phyloP scores from a whole-genome alignment of 2,329 filamentous ascomycete species.

The Cylindrodendrum hubeiense region DNA sequence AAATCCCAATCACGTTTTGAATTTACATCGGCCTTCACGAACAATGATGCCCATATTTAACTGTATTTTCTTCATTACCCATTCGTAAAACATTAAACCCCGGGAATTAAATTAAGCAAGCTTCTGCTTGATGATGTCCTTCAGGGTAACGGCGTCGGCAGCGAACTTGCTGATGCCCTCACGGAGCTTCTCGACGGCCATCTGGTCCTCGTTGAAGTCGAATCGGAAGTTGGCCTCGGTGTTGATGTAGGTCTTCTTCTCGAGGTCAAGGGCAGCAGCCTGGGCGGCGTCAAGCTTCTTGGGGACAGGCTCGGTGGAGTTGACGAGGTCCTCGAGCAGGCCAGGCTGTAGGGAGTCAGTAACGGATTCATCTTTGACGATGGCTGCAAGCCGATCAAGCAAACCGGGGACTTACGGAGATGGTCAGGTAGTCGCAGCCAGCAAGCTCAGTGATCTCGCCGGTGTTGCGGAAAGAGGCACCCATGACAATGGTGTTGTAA shows the following conservation, averaged over 20 bases:
- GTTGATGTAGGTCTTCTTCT: slow-evolving; percentile 92
- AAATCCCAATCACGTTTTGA: no score
- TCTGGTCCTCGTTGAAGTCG: slow-evolving; percentile 99
- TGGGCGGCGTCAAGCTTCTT: slow-evolving; percentile 87
- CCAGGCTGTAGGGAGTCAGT: slow-evolving; percentile 71
- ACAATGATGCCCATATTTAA: slow-evolving; percentile 7
- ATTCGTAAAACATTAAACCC: slow-evolving; percentile 18
- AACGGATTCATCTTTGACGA: not conserved
- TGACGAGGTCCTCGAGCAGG: slow-evolving; percentile 93
- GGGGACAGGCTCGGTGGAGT: slow-evolving; percentile 83
- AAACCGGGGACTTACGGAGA: slow-evolving; percentile 74
- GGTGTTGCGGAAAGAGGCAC: slow-evolving; percentile 94
- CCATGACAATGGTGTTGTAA: slow-evolving; percentile 99
- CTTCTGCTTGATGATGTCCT: slow-evolving; percentile 92
- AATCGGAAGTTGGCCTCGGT: slow-evolving; percentile 95
- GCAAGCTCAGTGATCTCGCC: slow-evolving; percentile 99
- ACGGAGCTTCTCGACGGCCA: slow-evolving; percentile 99
- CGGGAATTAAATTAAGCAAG: slow-evolving; percentile 61
- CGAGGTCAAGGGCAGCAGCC: slow-evolving; percentile 78
- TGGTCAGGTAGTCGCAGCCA: slow-evolving; percentile 98
- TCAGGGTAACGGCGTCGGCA: slow-evolving; percentile 93
- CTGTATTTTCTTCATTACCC: slow-evolving; percentile 11
- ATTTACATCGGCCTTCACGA: not conserved
- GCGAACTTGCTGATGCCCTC: slow-evolving; percentile 99
- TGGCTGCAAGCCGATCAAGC: not conserved